These are phyloP conservation scores for Dioszegia aurantiaca DNA, from an alignment of 768 basidiomycete genomes.

Conservation along the genomic window DNA sequence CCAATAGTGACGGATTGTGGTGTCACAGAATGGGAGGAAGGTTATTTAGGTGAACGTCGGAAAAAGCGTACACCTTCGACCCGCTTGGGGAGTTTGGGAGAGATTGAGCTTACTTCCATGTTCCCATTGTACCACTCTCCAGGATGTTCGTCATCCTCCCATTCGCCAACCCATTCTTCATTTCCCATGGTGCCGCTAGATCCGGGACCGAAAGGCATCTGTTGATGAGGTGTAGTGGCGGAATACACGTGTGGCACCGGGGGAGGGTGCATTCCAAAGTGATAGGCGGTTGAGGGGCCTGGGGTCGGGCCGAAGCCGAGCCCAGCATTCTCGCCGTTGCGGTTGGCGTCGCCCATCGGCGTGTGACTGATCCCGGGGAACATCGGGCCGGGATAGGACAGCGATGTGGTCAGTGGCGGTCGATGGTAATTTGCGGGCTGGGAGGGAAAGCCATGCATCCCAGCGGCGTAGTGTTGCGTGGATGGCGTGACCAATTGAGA, in stretches of 20 bases:
- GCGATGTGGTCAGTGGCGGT: neutral
- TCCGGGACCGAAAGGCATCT: neutral
- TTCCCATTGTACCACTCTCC: constrained; percentile 8
- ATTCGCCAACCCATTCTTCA: constrained; percentile 9
- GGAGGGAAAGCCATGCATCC: neutral
- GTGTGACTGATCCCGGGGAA: neutral
- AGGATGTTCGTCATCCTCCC: constrained; percentile 13
- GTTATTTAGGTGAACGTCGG: too few relatives aligned
- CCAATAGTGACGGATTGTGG: too few relatives aligned
- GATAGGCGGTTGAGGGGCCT: neutral
- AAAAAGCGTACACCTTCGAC: too few relatives aligned
- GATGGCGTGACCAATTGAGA: constrained; percentile 3
- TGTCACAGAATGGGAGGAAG: too few relatives aligned
- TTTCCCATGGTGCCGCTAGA: constrained; percentile 2
- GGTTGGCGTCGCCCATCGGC: neutral
- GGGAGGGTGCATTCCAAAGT: constrained; percentile 7
- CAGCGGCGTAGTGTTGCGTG: neutral
- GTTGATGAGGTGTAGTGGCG: neutral
- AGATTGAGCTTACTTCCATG: constrained; percentile 7
- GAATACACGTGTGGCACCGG: neutral
- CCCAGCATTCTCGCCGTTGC: neutral
- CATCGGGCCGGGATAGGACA: neutral
- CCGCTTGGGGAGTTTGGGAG: too few relatives aligned
- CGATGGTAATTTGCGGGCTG: neutral
- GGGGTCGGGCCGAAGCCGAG: neutral